Evolutionary conservation across 805 yeast genomes (phyloP).

Genomic region (Komagataella populi): DNA sequence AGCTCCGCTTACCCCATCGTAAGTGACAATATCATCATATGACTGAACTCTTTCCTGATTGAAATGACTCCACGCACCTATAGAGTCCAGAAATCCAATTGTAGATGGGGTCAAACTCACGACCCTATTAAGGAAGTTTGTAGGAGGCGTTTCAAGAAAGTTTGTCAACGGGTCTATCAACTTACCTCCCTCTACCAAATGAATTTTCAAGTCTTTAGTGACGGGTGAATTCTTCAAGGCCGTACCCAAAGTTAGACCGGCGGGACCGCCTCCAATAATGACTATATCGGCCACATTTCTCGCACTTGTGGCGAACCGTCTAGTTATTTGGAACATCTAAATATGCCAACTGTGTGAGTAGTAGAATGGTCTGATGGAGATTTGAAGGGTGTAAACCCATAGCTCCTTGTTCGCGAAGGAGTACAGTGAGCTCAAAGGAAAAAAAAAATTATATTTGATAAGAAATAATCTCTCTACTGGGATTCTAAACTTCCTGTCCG

Average conservation of each 20-base stretch:
- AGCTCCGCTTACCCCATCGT: conserved; percentile 71
- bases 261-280: conserved; percentile 95
- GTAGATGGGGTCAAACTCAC: conserved; percentile 80
- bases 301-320: not conserved
- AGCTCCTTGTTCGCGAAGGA: not conserved
- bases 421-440: not conserved
- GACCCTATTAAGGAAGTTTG: conserved; percentile 60
- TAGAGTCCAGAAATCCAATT: conserved; percentile 45
- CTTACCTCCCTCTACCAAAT: conserved; percentile 62
- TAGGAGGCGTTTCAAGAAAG: conserved; percentile 32
- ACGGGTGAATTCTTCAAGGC: conserved; percentile 60
- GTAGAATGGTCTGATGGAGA: not conserved
- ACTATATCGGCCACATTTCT: conserved; percentile 44
- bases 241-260: conserved; percentile 78
- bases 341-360: not conserved
- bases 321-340: not conserved
- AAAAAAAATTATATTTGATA: not conserved
- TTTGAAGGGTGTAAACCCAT: not conserved
- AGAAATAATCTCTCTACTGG: not conserved
- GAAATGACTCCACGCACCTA: conserved; percentile 69
- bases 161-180: conserved; percentile 31
- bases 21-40: conserved; percentile 73
- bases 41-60: conserved; percentile 58
- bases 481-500: not conserved
- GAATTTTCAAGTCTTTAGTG: conserved; percentile 45